These are phyloP conservation scores for Cystobasidium sp. DNA, from an alignment of 1,284 basidiomycete species.

Conservation along the genomic window DNA sequence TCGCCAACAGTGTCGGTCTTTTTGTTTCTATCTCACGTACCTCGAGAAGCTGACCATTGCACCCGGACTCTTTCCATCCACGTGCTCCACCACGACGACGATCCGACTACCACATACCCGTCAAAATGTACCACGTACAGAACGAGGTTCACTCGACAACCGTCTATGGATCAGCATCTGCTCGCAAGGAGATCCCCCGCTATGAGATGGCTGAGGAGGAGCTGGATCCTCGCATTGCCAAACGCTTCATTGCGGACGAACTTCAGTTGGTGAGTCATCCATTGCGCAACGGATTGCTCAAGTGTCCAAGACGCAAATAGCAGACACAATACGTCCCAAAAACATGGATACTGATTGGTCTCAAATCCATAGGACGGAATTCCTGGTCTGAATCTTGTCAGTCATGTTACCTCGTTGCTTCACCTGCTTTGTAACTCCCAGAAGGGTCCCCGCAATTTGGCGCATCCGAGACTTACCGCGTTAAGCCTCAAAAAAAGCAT, in stretches of 20 bases:
- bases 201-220: conserved; percentile 50
- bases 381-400: conserved; percentile 49
- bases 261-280: conserved; percentile 22
- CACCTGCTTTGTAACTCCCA: neutral
- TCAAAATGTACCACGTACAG: conserved; percentile 18
- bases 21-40: too few relatives aligned
- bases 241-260: conserved; percentile 46
- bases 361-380: conserved; percentile 48
- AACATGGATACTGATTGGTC: too few relatives aligned
- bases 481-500: too few relatives aligned
- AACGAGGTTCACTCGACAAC: conserved; percentile 50
- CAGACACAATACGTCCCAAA: too few relatives aligned
- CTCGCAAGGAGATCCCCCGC: conserved; percentile 42
- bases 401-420: neutral
- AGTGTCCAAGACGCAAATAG: conserved; percentile 26
- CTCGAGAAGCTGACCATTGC: too few relatives aligned
- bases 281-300: neutral
- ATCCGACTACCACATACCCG: too few relatives aligned
- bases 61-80: too few relatives aligned
- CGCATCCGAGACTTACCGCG: too few relatives aligned
- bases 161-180: conserved; percentile 54
- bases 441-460: too few relatives aligned
- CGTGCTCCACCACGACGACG: too few relatives aligned
- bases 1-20: too few relatives aligned
- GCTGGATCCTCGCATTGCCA: conserved; percentile 44